Evolutionary conservation across 345 rosid genomes (phyloP).

Genomic region (Diplotaxis tenuifolia): DNA sequence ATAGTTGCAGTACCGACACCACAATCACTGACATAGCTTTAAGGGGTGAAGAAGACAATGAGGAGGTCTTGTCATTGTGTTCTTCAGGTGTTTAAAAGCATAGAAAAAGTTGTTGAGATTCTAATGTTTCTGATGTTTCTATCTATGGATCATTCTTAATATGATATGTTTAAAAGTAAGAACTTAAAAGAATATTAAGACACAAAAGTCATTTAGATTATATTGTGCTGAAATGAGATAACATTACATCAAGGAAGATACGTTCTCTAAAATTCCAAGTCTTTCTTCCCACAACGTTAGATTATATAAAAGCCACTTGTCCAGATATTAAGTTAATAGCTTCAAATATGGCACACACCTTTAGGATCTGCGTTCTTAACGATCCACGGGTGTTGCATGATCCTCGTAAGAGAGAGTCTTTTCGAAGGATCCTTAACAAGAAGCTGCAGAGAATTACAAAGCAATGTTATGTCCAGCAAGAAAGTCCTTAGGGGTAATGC

Average conservation of each 20-base stretch:
- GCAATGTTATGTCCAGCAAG: conserved; percentile 2
- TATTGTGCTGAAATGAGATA: not conserved
- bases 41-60: conserved; percentile 29
- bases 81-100: conserved; percentile 33
- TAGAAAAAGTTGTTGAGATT: conserved; percentile 22
- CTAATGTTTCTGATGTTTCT: not conserved
- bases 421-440: conserved; percentile 79
- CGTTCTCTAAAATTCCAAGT: not conserved
- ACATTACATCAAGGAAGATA: not conserved
- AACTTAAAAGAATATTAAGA: conserved; percentile 6
- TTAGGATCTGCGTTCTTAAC: conserved; percentile 71
- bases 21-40: conserved; percentile 51
- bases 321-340: too few species aligned
- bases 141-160: conserved; percentile 5
- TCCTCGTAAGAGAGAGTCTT: conserved; percentile 77
- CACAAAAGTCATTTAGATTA: not conserved
- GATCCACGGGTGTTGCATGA: conserved; percentile 90
- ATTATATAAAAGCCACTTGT: not conserved
- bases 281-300: conserved; percentile 9
- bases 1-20: conserved; percentile 53
- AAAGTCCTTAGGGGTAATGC: not conserved
- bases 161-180: conserved; percentile 19
- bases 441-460: conserved; percentile 55
- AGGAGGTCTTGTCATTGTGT: conserved; percentile 32
- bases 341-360: conserved; percentile 44